Conservation (phyloP, 2,329 filamentous ascomycete species). For the Tolypocladium paradoxum region DNA sequence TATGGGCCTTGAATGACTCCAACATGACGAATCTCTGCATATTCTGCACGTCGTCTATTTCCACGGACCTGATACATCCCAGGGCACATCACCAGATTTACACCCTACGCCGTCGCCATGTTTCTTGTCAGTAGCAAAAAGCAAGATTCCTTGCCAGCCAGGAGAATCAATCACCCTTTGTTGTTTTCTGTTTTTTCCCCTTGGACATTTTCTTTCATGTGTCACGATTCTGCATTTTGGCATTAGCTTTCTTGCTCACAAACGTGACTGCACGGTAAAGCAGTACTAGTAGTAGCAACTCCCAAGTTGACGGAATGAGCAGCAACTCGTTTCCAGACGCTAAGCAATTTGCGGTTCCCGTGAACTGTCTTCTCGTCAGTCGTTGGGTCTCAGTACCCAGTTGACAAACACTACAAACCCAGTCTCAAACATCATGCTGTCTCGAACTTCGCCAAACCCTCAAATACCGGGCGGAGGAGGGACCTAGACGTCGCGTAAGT, state of each 20-base stretch:
- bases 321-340: background rate
- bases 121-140: background rate
- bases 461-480: conserved; percentile 47
- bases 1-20: background rate
- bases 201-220: background rate
- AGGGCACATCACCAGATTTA: background rate
- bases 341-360: background rate
- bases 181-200: background rate
- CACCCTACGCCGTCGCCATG: background rate
- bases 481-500: conserved; percentile 25
- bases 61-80: background rate
- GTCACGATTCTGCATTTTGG: background rate
- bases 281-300: background rate
- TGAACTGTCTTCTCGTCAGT: background rate
- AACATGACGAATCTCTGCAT: background rate
- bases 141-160: background rate
- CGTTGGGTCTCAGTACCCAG: background rate
- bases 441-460: conserved; percentile 2
- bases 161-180: background rate
- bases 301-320: background rate
- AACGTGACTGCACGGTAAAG: background rate
- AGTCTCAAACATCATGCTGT: background rate
- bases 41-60: background rate
- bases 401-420: conserved; percentile 2
- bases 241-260: background rate